Conservation (phyloP, 2,329 filamentous ascomycete species). For the Fonsecaea pedrosoi region DNA sequence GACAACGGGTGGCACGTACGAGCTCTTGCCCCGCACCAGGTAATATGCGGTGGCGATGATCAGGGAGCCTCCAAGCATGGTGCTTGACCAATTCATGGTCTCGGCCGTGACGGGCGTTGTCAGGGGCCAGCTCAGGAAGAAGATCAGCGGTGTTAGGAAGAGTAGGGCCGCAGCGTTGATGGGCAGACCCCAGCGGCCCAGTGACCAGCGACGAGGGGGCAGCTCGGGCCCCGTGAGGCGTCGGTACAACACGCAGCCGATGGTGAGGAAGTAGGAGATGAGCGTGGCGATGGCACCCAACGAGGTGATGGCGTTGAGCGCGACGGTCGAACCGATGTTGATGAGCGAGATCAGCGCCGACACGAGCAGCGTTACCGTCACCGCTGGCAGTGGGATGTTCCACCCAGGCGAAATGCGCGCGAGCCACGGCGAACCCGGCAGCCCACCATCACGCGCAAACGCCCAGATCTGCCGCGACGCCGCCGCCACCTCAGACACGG, state of each 20-base stretch:
- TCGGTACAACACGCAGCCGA: conserved; percentile 54
- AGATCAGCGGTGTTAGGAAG: conserved; percentile 45
- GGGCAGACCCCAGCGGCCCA: conserved; percentile 42
- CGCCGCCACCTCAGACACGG: conserved; percentile 62
- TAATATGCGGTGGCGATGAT: conserved; percentile 54
- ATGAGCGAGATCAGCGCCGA: conserved; percentile 50
- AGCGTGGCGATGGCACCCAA: conserved; percentile 48
- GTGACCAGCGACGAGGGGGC: conserved; percentile 51
- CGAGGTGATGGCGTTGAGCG: conserved; percentile 51
- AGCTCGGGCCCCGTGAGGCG: conserved; percentile 51
- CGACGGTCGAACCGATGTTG: conserved; percentile 44
- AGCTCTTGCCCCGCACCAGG: conserved; percentile 47
- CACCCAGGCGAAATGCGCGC: conserved; percentile 26
- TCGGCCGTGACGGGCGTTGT: conserved; percentile 39
- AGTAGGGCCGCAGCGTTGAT: conserved; percentile 47
- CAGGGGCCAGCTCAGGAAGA: conserved; percentile 51
- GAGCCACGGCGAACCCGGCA: conserved; percentile 38
- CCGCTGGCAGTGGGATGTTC: conserved; percentile 49
- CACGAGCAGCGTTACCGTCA: conserved; percentile 53
- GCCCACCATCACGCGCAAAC: conserved; percentile 54
- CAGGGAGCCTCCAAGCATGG: conserved; percentile 55
- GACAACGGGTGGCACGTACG: conserved; percentile 51
- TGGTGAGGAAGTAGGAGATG: conserved; percentile 46
- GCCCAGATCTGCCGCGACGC: conserved; percentile 65
- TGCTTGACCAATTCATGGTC: conserved; percentile 50